Conservation (phyloP, 345 rosid species). For the Acer campestre region DNA sequence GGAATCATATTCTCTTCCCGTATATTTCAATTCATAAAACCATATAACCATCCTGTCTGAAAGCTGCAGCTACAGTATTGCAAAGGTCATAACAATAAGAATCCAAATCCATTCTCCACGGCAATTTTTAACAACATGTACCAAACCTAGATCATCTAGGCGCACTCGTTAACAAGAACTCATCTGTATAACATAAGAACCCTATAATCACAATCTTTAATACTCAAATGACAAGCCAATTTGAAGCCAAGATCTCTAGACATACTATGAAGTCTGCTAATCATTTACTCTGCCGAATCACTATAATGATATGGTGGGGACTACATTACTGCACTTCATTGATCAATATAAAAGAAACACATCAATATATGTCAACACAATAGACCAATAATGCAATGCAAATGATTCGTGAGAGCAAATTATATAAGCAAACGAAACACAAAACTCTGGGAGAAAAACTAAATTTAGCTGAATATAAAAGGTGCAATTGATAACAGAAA, state of each 20-base stretch:
- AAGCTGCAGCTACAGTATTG: background rate
- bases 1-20: background rate
- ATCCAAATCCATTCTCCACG: background rate
- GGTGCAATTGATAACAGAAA: background rate
- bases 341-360: background rate
- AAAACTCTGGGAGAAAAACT: background rate
- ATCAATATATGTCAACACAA: background rate
- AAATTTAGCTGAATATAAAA: background rate
- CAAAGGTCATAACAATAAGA: background rate
- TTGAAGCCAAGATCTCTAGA: background rate
- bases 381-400: background rate
- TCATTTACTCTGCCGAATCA: background rate
- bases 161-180: background rate
- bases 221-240: background rate
- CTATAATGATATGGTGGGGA: background rate
- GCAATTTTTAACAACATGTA: background rate
- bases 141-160: background rate
- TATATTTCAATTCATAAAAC: background rate
- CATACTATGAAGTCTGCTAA: background rate
- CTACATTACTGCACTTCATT: background rate
- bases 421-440: background rate
- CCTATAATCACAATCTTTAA: background rate
- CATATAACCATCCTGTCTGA: background rate
- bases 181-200: background rate
- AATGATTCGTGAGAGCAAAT: slow-evolving; percentile 3